These are phyloP conservation scores for Phytophthora citrophthora DNA, from an alignment of 352 stramenopile genomes.

Conservation along the genomic window DNA sequence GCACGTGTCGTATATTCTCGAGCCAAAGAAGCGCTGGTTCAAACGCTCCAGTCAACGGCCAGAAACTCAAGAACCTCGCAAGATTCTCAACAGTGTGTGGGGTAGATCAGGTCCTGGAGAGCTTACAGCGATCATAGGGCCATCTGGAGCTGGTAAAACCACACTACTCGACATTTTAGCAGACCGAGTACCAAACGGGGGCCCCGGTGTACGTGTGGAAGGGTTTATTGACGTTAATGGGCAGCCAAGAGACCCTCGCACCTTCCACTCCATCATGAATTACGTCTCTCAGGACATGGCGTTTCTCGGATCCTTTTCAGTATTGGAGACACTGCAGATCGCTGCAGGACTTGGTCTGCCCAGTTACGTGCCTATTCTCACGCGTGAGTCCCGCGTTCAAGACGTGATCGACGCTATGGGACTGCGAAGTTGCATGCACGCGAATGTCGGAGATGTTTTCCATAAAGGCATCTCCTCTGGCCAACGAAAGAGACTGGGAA, in stretches of 20 bases:
- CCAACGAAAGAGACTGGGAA: conserved; percentile 92
- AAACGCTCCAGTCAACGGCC: not conserved
- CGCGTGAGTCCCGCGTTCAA: conserved; percentile 60
- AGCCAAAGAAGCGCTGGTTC: conserved; percentile 34
- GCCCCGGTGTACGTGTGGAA: conserved; percentile 39
- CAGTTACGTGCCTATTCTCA: conserved; percentile 44
- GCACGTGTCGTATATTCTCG: conserved; percentile 57
- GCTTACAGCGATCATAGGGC: conserved; percentile 73
- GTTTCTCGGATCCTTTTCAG: conserved; percentile 71
- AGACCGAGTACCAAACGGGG: conserved; percentile 35
- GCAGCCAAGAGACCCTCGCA: conserved; percentile 35
- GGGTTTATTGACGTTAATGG: conserved; percentile 64
- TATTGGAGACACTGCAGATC: conserved; percentile 72
- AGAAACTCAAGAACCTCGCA: conserved; percentile 12
- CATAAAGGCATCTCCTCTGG: conserved; percentile 86
- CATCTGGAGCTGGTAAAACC: conserved; percentile 68
- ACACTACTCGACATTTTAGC: conserved; percentile 74
- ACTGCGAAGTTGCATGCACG: conserved; percentile 54
- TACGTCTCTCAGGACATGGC: conserved; percentile 72
- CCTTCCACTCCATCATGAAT: conserved; percentile 57
- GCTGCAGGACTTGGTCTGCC: conserved; percentile 60
- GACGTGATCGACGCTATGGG: conserved; percentile 78
- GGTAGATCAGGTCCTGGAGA: conserved; percentile 63
- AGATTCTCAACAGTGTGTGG: conserved; percentile 66
- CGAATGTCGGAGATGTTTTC: conserved; percentile 85